Percentiles rank a stretch among this genome's conserved stretches.
Evolutionary conservation across 2,329 filamentous ascomycete species (phyloP).

Genomic region (Fusarium falciforme): DNA sequence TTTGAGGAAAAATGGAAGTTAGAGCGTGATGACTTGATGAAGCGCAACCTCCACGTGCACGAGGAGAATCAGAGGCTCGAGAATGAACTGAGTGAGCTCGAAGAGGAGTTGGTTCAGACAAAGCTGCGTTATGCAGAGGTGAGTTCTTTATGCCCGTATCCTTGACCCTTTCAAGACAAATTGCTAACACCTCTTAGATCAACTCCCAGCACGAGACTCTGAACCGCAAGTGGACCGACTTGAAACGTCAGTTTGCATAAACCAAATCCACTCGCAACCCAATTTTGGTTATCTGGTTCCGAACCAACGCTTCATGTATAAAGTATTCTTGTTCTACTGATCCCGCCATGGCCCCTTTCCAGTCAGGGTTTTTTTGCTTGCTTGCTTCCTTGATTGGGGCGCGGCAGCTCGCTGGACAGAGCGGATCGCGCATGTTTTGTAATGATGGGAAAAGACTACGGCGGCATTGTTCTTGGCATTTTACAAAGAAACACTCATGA

Average conservation of each 20-base stretch:
- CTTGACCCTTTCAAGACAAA: background rate
- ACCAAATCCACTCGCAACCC: background rate
- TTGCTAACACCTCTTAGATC: constrained; percentile 61
- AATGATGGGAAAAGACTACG: constrained; percentile 35
- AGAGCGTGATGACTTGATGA: constrained; percentile 93
- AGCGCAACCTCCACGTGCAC: constrained; percentile 91
- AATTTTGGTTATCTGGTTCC: constrained; percentile 22
- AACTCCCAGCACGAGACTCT: constrained; percentile 78
- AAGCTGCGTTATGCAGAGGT: constrained; percentile 98
- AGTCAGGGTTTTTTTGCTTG: constrained; percentile 5
- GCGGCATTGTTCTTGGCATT: constrained; percentile 33
- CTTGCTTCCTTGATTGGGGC: constrained; percentile 11
- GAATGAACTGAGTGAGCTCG: constrained; percentile 90
- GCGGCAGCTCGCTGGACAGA: constrained; percentile 23
- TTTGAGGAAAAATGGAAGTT: constrained; percentile 83
- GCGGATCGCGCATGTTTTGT: constrained; percentile 22
- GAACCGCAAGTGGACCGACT: constrained; percentile 80
- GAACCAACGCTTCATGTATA: constrained; percentile 41
- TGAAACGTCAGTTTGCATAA: constrained; percentile 69
- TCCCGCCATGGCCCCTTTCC: constrained; percentile 14
- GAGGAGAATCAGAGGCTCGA: constrained; percentile 91
- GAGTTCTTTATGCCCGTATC: constrained; percentile 53
- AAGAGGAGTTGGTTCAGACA: constrained; percentile 89
- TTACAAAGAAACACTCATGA: constrained; percentile 28
- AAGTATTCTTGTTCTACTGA: constrained; percentile 34